Percentiles rank a stretch among this genome's conserved stretches.
Conservation (phyloP, 169 alveolate species). For the Neospora caninum region DNA sequence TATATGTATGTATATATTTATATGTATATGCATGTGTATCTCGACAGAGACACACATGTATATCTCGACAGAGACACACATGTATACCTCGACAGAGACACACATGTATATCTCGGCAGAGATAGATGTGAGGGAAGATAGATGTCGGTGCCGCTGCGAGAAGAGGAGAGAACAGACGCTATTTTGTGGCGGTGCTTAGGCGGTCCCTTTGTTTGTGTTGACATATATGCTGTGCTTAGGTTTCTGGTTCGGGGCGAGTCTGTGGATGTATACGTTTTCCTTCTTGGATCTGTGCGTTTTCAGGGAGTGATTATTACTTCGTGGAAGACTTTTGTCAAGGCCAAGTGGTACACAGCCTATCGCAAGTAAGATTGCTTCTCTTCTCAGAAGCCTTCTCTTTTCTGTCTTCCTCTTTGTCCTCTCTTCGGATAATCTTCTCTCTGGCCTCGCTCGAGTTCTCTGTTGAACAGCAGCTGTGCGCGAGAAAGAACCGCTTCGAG, state of each 20-base stretch:
- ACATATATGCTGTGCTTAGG: not conserved
- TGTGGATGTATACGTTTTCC: not conserved
- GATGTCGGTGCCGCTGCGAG: too few species aligned
- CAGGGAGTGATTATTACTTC: constrained; percentile 52
- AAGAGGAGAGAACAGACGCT: too few species aligned
- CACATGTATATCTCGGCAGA: too few species aligned
- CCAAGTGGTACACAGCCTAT: constrained; percentile 23
- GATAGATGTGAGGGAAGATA: too few species aligned
- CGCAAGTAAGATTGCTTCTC: constrained; percentile 13
- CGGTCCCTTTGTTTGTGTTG: not conserved
- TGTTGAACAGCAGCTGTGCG: too few species aligned
- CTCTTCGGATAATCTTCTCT: too few species aligned
- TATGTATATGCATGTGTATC: not conserved
- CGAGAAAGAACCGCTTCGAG: too few species aligned
- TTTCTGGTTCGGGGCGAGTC: not conserved
- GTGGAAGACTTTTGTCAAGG: not conserved
- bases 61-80: too few species aligned
- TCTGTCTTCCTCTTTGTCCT: not conserved
- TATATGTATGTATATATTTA: not conserved
- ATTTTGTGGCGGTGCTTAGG: not conserved
- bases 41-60: too few species aligned
- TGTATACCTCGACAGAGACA: too few species aligned
- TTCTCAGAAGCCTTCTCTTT: not conserved
- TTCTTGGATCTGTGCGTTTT: not conserved
- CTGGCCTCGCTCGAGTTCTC: too few species aligned